A percentile compares a stretch with the other conserved stretches of the same genome.
phyloP scores from a whole-genome alignment of 257 asterid species.

The Lithospermum erythrorhizon region DNA sequence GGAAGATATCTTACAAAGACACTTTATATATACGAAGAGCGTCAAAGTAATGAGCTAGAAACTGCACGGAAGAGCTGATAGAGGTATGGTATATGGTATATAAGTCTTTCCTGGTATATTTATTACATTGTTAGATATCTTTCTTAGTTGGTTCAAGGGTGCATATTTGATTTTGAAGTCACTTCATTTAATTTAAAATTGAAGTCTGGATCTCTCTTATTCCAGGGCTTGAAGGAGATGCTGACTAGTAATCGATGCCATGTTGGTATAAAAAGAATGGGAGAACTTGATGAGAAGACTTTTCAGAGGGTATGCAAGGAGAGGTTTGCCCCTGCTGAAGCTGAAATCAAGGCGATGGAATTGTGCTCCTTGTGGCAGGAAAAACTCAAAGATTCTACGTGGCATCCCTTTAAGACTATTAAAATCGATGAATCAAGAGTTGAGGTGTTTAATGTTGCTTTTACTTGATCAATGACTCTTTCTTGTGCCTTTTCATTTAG shows the following conservation, averaged over 20 bases:
- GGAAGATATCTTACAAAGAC: constrained; percentile 21
- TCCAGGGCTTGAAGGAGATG: constrained; percentile 5
- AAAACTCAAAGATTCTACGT: constrained; percentile 3
- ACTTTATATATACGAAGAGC: constrained; percentile 39
- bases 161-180: neutral
- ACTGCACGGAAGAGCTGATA: constrained; percentile 42
- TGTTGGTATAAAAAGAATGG: constrained; percentile 12
- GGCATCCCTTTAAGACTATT: constrained; percentile 16
- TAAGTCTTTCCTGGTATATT: too few relatives aligned
- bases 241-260: neutral
- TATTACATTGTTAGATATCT: neutral
- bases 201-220: neutral
- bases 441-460: neutral
- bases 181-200: neutral
- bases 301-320: constrained; percentile 1
- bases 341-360: constrained; percentile 2
- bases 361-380: constrained; percentile 14
- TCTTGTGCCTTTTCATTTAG: neutral
- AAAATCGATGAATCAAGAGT: neutral
- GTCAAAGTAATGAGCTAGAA: constrained; percentile 49
- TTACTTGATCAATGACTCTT: neutral
- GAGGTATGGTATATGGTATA: constrained; percentile 21
- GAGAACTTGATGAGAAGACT: constrained; percentile 14
- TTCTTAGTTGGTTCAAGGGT: neutral
- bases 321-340: constrained; percentile 1